These are phyloP conservation scores for Hericium coralloides DNA, from an alignment of 768 basidiomycete genomes.

Conservation along the genomic window DNA sequence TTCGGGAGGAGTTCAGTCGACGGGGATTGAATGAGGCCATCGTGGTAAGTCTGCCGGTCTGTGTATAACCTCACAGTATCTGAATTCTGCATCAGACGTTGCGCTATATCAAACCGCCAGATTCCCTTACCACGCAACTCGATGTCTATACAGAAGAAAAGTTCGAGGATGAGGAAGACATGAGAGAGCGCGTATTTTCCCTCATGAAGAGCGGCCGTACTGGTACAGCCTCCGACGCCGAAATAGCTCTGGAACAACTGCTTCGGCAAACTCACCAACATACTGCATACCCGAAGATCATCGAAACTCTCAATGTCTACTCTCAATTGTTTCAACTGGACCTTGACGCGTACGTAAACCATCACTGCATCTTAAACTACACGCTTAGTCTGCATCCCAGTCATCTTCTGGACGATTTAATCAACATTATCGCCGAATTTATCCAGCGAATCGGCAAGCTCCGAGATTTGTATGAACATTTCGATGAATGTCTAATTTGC, in stretches of 20 bases:
- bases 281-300: constrained; percentile 16
- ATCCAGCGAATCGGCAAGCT: background rate
- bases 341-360: constrained; percentile 44
- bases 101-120: constrained; percentile 69
- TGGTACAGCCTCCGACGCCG: constrained; percentile 36
- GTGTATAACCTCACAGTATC: background rate
- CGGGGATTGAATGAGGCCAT: constrained; percentile 79
- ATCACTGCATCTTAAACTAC: background rate
- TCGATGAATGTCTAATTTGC: background rate
- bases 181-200: constrained; percentile 54
- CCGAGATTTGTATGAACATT: background rate
- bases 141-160: constrained; percentile 83
- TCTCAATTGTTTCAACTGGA: constrained; percentile 18
- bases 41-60: constrained; percentile 45
- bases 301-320: background rate
- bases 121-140: constrained; percentile 68
- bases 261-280: constrained; percentile 51
- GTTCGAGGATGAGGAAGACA: constrained; percentile 82
- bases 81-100: constrained; percentile 41
- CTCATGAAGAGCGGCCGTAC: constrained; percentile 21
- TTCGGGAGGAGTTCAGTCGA: constrained; percentile 77
- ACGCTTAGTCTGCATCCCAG: background rate
- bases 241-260: constrained; percentile 50
- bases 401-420: background rate
- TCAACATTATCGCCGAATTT: background rate